phyloP scores from a whole-genome alignment of 2,329 filamentous ascomycete genomes.

The Hymenoscyphus linearis region DNA sequence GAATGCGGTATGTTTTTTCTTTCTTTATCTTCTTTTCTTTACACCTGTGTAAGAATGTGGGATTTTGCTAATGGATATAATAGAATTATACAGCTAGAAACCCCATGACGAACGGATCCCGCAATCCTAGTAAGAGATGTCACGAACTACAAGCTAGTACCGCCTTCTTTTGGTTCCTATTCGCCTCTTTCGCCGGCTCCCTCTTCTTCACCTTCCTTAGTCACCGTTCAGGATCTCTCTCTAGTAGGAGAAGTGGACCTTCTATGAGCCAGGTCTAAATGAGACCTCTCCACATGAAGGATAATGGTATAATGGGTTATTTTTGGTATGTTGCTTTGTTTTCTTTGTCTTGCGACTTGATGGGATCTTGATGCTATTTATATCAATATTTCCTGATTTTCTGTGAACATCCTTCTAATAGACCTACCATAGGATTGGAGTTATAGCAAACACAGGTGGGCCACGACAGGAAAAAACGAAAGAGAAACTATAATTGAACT shows the following conservation, averaged over 20 bases:
- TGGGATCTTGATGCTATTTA: too few species aligned
- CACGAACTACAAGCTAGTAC: constrained; percentile 68
- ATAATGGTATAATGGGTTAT: background rate
- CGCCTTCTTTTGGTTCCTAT: constrained; percentile 77
- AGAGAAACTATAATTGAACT: too few species aligned
- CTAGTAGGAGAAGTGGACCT: constrained; percentile 37
- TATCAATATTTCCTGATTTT: too few species aligned
- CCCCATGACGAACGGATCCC: constrained; percentile 56
- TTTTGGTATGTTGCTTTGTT: background rate
- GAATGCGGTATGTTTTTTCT: constrained; percentile 43
- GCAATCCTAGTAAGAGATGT: constrained; percentile 58
- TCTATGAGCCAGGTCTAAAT: constrained; percentile 54
- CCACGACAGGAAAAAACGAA: too few species aligned
- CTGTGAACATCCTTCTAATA: too few species aligned
- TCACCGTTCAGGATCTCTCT: constrained; percentile 6
- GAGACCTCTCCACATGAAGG: background rate
- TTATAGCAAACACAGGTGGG: too few species aligned
- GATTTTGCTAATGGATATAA: background rate
- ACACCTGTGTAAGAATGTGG: background rate
- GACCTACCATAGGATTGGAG: background rate
- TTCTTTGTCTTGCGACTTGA: too few species aligned
- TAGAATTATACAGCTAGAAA: constrained; percentile 39
- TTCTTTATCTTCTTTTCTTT: background rate
- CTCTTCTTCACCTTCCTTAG: constrained; percentile 41
- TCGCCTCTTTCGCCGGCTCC: constrained; percentile 53